Base-by-base conservation (phyloP, 2,329 filamentous ascomycete species). In the Hyphodiscus sp. region DNA sequence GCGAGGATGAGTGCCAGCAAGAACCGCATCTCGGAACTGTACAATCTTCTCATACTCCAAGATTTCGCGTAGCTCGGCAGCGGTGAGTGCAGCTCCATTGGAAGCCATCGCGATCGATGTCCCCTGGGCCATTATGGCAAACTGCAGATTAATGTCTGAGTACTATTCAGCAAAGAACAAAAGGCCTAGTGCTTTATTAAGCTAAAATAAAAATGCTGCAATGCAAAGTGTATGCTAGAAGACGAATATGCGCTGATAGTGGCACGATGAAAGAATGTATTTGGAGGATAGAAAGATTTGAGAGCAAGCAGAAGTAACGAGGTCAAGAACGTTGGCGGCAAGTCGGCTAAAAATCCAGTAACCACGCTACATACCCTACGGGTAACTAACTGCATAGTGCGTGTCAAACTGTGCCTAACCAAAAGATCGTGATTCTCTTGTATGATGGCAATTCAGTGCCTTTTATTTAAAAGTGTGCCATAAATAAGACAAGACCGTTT, bases 21-120 rank as follows among this genome's bases (percentile, higher is more conserved):
- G 76, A 63, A 97, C 80, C 62, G 84, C 78, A 74, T 96, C 87
- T 71, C 85, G 86, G 70, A 97, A 84, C 62, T 78, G 81, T 66
- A 95, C 70, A 65, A 97, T 87, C 73, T 86, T 89, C 67, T 86
- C 81, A 74, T 90, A 94, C 71, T 91, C 82, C 64, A 76, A 71
- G 48, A 86, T 71, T 66, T 86, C 81, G 65, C 78, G 74, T 54
- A 76, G 68, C 61, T 81, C 77, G 56, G 77, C 74, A 57, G 76
- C 68, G 52, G 73, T 68, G 62, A 71, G 60, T 61, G 64, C 58
- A 61, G 56, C 53, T 54, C 61, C 65, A 61, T 65, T 64, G 20
- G 58, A 45, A 19, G 56, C 56, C 55, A 57, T 63, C 38, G 64
- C 64, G 52, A 65, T 67, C 20, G 74, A 71, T 48, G 70, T 70